phyloP scores from a whole-genome alignment of 2,329 filamentous ascomycete species.

The Didymella arachidicola region DNA sequence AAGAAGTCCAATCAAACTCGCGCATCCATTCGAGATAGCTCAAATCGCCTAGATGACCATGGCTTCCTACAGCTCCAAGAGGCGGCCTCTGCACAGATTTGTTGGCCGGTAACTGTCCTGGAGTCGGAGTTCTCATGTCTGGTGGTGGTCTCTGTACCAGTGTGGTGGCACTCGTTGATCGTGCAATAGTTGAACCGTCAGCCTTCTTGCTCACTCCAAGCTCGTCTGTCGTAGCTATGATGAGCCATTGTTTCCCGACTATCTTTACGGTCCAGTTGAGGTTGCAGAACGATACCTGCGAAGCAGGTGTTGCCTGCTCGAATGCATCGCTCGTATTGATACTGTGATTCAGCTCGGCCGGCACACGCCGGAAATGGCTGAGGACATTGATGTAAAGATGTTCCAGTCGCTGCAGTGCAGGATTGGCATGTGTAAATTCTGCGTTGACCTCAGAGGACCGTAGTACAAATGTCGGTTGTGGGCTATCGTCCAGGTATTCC shows the following conservation, averaged over 20 bases:
- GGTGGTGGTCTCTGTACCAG: neutral
- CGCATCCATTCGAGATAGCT: constrained; percentile 74
- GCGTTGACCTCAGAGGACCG: neutral
- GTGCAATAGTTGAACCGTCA: neutral
- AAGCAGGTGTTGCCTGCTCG: neutral
- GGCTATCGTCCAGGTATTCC: constrained; percentile 13
- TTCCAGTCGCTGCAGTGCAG: constrained; percentile 3
- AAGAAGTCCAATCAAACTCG: constrained; percentile 74
- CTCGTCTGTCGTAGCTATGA: constrained; percentile 1
- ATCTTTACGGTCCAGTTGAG: constrained; percentile 5
- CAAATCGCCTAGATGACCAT: constrained; percentile 10
- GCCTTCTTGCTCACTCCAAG: neutral
- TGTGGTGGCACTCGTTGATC: neutral
- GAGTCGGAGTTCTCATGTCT: neutral
- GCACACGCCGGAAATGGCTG: neutral
- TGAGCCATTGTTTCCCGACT: constrained; percentile 6
- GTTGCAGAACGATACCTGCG: neutral
- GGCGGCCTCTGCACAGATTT: neutral
- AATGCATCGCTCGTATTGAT: neutral
- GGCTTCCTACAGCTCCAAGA: constrained; percentile 2
- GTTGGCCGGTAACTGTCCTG: neutral
- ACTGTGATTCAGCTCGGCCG: neutral
- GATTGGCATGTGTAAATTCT: constrained; percentile 9
- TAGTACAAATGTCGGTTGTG: constrained; percentile 12
- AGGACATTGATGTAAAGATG: constrained; percentile 2